phyloP scores from a whole-genome alignment of 345 rosid species.

The Mangifera indica region DNA sequence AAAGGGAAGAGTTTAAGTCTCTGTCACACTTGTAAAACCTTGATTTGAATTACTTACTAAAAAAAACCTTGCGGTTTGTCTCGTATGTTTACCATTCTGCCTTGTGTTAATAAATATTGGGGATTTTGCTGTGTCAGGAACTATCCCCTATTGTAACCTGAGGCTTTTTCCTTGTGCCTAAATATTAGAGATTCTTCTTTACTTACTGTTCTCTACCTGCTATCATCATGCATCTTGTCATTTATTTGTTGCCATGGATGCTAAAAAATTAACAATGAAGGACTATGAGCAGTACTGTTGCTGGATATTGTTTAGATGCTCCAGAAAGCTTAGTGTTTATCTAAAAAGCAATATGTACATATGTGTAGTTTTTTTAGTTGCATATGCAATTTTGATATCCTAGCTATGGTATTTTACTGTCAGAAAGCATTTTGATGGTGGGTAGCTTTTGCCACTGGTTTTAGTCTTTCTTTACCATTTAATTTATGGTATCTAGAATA shows the following conservation, averaged over 20 bases:
- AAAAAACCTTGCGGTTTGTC: no score
- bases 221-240: neutral
- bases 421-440: neutral
- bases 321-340: no score
- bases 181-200: neutral
- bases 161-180: neutral
- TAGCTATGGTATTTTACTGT: neutral
- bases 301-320: no score
- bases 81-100: no score
- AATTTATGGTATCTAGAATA: neutral
- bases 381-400: neutral
- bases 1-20: no score
- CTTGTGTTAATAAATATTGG: neutral
- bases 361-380: no score
- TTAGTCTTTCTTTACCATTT: neutral
- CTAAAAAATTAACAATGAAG: neutral
- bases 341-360: neutral
- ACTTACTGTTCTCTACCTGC: neutral
- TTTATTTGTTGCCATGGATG: neutral
- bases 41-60: no score
- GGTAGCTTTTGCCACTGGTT: neutral
- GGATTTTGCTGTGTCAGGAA: neutral
- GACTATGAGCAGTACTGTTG: neutral
- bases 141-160: neutral
- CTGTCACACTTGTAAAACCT: no score